Conservation (phyloP, 192 early-diverging fungal species). For the Umbelopsis isabellina region DNA sequence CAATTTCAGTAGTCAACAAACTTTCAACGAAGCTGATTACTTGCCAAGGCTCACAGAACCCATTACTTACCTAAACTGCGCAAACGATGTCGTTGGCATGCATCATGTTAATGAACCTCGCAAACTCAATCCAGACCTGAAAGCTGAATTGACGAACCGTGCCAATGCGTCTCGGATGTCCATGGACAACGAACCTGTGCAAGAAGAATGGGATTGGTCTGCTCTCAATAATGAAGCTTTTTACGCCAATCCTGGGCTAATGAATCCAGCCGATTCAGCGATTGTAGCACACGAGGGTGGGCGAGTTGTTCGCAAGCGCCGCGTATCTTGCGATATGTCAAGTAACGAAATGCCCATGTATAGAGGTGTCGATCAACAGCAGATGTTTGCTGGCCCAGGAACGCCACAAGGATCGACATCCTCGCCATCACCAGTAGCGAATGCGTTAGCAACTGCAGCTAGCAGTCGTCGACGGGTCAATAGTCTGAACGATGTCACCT, state of each 20-base stretch:
- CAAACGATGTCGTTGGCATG: constrained; percentile 79
- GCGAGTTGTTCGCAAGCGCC: constrained; percentile 40
- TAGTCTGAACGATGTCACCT: constrained; percentile 47
- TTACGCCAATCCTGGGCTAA: neutral
- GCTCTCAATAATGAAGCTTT: neutral
- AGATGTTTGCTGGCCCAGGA: neutral
- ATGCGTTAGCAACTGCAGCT: neutral
- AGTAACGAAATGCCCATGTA: constrained; percentile 9
- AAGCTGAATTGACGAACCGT: neutral
- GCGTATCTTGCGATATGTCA: constrained; percentile 42
- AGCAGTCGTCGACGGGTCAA: constrained; percentile 58
- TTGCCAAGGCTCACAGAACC: constrained; percentile 43
- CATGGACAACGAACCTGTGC: neutral
- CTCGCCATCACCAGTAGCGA: neutral
- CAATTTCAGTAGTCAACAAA: neutral
- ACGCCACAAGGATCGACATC: constrained; percentile 16
- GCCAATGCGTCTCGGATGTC: neutral
- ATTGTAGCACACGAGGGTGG: constrained; percentile 23
- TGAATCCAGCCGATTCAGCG: constrained; percentile 4
- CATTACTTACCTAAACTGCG: constrained; percentile 68
- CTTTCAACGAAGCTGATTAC: constrained; percentile 15
- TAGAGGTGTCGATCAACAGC: neutral
- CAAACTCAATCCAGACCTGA: constrained; percentile 8
- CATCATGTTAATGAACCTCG: constrained; percentile 60
- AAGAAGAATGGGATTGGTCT: constrained; percentile 7